Conservation (phyloP, 768 basidiomycete species). For the Wakefieldia striispora region DNA sequence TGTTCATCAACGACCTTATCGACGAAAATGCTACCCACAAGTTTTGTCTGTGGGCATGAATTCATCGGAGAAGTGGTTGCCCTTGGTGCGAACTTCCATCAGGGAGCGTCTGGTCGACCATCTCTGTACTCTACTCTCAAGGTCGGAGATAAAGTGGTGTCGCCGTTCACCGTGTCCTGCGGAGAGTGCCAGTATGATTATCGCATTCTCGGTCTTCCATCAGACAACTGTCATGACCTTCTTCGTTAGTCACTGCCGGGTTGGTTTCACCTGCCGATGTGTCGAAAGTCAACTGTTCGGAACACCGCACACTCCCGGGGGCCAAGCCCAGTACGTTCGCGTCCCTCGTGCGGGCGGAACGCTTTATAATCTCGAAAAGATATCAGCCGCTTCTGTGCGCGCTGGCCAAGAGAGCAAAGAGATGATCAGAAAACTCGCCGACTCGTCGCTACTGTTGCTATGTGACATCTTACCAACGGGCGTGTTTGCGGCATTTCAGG, state of each 20-base stretch:
- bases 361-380: constrained; percentile 58
- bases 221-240: neutral
- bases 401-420: constrained; percentile 32
- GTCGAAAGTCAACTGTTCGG: constrained; percentile 62
- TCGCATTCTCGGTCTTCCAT: neutral
- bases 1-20: neutral
- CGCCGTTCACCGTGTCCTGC: constrained; percentile 79
- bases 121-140: constrained; percentile 59
- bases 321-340: constrained; percentile 77
- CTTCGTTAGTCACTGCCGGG: constrained; percentile 56
- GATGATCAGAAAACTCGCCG: constrained; percentile 45
- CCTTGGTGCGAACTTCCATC: constrained; percentile 58
- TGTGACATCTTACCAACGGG: constrained; percentile 82
- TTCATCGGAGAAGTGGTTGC: constrained; percentile 71
- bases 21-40: constrained; percentile 23
- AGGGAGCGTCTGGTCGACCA: constrained; percentile 48
- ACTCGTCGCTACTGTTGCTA: constrained; percentile 67
- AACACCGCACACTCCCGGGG: constrained; percentile 61
- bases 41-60: constrained; percentile 72
- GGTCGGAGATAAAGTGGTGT: constrained; percentile 74
- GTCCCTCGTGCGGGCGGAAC: constrained; percentile 81
- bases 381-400: constrained; percentile 27
- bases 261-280: constrained; percentile 74
- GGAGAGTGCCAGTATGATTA: constrained; percentile 76
- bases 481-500: constrained; percentile 72